Percentiles rank a stretch among this genome's conserved stretches.
phyloP scores from a whole-genome alignment of 805 yeast species.

The Wickerhamiella sergipiensis region DNA sequence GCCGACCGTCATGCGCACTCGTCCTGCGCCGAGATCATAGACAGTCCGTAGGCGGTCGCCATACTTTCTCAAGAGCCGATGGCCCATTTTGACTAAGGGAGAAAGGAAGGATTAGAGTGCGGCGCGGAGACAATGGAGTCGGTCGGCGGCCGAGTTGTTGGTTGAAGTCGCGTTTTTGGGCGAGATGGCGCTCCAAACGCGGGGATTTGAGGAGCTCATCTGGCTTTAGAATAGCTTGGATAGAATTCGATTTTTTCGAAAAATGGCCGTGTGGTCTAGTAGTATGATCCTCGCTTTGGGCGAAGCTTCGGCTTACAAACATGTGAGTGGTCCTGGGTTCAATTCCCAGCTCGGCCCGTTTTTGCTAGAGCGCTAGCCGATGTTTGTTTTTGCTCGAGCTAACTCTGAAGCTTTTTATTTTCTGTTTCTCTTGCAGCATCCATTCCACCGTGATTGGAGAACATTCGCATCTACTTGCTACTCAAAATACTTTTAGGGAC shows the following conservation, averaged over 20 bases:
- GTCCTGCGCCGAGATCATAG: constrained; percentile 1
- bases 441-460: too few species aligned
- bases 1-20: not conserved
- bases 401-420: not conserved
- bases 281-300: constrained; percentile 10
- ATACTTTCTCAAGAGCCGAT: not conserved
- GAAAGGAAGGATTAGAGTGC: too few species aligned
- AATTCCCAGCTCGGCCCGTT: constrained; percentile 8
- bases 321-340: constrained; percentile 9
- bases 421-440: too few species aligned
- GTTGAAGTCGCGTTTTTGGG: too few species aligned
- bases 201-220: too few species aligned
- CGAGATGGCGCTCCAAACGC: too few species aligned
- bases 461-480: not conserved
- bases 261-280: constrained; percentile 6
- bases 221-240: not conserved
- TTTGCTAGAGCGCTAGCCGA: not conserved
- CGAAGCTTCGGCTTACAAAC: not conserved
- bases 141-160: too few species aligned
- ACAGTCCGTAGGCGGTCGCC: not conserved
- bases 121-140: too few species aligned
- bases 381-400: too few species aligned
- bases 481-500: not conserved
- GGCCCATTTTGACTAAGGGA: not conserved
- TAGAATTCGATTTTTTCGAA: not conserved